phyloP scores from a whole-genome alignment of 257 asterid species.

The Petrea volubilis region DNA sequence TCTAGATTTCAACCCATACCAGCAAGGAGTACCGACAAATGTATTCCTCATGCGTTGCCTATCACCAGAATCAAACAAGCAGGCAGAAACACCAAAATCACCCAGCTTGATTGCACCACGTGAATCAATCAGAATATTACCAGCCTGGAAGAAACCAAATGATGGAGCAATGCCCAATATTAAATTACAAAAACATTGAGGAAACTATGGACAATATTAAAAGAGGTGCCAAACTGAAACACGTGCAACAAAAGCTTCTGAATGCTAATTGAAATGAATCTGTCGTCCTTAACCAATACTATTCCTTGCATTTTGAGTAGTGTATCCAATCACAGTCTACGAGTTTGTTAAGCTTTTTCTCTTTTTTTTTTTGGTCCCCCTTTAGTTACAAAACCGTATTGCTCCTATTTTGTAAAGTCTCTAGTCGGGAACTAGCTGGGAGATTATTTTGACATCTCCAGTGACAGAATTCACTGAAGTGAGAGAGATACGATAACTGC shows the following conservation, averaged over 20 bases:
- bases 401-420: background rate
- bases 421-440: background rate
- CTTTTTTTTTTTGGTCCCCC: background rate
- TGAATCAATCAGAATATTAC: constrained; percentile 82
- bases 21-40: constrained; percentile 98
- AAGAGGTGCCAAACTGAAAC: background rate
- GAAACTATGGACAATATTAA: constrained; percentile 14
- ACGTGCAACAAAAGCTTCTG: background rate
- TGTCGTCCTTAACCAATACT: no score
- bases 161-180: background rate
- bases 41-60: constrained; percentile 94
- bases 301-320: no score
- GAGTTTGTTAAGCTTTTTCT: background rate
- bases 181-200: constrained; percentile 5
- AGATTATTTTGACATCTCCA: constrained; percentile 11
- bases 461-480: background rate
- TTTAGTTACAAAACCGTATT: background rate
- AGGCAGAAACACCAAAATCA: constrained; percentile 99
- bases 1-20: constrained; percentile 52
- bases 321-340: constrained; percentile 15
- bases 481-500: background rate
- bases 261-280: no score
- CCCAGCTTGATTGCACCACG: constrained; percentile 94
- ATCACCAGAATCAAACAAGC: constrained; percentile 94
- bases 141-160: constrained; percentile 63